phyloP scores from a whole-genome alignment of 129 eudicot species.

The Deinandra increscens region DNA sequence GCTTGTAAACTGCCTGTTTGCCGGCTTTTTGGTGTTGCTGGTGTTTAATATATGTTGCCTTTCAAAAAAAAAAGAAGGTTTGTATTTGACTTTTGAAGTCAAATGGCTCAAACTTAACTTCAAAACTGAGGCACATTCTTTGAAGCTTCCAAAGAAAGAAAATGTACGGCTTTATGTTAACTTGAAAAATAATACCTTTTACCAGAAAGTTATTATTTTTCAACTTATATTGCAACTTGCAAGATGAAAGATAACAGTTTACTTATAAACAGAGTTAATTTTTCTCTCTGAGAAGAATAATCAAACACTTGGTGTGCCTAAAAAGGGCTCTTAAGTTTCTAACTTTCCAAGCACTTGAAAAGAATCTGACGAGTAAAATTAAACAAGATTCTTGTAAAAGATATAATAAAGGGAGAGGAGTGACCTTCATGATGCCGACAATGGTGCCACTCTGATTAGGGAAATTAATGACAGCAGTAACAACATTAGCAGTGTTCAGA shows the following conservation, averaged over 20 bases:
- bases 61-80: too few species aligned
- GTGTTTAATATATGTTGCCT: too few species aligned
- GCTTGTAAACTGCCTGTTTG: too few species aligned
- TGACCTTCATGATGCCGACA: slow-evolving; percentile 92
- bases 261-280: background rate
- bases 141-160: background rate
- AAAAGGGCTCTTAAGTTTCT: background rate
- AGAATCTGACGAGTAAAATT: background rate
- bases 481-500: slow-evolving; percentile 77
- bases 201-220: too few species aligned
- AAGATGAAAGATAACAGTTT: background rate
- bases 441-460: slow-evolving; percentile 63
- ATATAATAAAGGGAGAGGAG: background rate
- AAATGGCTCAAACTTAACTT: background rate
- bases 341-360: background rate
- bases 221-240: too few species aligned
- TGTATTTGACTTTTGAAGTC: background rate
- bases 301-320: slow-evolving; percentile 22
- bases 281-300: background rate
- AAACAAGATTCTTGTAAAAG: background rate
- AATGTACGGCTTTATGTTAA: background rate
- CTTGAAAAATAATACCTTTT: too few species aligned
- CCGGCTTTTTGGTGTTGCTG: too few species aligned
- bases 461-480: slow-evolving; percentile 71
- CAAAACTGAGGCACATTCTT: slow-evolving; percentile 1